Evolutionary conservation across 306 rosid species (phyloP), one percentile per base, ranked within the genome.

Genomic region (Casuarina cunninghamiana): DNA sequence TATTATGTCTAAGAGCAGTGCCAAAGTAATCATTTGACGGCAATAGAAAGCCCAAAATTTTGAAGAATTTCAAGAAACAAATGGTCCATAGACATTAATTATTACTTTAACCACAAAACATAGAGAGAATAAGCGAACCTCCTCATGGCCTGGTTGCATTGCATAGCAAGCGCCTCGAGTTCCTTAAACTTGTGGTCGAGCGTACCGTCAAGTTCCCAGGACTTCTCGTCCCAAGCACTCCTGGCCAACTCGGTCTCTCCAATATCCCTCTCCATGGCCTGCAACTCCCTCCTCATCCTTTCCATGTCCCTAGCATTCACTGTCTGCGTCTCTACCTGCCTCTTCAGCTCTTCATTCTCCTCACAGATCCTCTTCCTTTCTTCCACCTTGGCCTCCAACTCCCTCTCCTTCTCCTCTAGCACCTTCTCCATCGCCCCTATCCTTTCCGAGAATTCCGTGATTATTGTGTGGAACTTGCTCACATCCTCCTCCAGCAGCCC

Each of bases 281-380:
- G 97, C 82, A 95, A 74, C 66, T 95, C 99, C 72, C 88, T 93
- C 89, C 62, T 93, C 99, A 92, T 95, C 83, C 99, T 84, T 78
- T 95, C 99, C 69, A 91, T 88, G 66, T 95, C 99, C 83, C 96
- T 88, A 0, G 89, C 81, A 74, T 84, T 93, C 62, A 91, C 79
- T 0, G 89, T 84, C 86, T 95, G 99, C 15, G 79, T 68, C 50
- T 93, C 94, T 69, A 90, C 97, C 75, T 79, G 83, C 84, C 67
- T 83, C 91, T 50, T 89, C 68, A 95, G 82, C 65, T 86, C 97
- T 55, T 82, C 87, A 61, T 88, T 93, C 87, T 95, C 99, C 82
- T 87, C 85, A 0, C 75, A 71, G 65, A 93, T 80, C 77, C 53
- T 85, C 69, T 45, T 78, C 38, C 43, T 87, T 84, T 88, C 97